Evolutionary conservation across 495 filamentous ascomycete genomes (phyloP).

Genomic region (Trichodelitschia bisporula): DNA sequence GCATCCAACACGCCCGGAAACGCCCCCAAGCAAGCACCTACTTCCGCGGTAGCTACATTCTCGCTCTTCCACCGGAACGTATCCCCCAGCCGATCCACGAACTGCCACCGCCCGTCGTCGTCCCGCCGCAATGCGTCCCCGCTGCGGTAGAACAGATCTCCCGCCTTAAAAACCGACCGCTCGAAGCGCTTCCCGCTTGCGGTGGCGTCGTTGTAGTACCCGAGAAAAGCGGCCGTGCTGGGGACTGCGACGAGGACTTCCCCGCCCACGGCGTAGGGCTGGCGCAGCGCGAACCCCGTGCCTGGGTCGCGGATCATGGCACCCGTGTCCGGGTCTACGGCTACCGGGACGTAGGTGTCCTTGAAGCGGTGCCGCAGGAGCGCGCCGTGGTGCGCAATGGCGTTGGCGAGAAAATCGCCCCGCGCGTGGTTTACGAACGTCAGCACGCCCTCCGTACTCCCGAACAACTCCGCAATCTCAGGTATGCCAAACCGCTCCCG

Average conservation of each 20-base stretch:
- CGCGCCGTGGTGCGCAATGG: constrained; percentile 53
- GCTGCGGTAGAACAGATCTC: not conserved
- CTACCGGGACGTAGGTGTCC: constrained; percentile 29
- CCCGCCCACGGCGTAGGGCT: constrained; percentile 6
- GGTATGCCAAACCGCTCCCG: constrained; percentile 68
- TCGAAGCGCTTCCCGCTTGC: not conserved
- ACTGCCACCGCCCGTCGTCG: not conserved
- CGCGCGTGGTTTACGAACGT: constrained; percentile 51
- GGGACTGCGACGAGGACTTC: not conserved
- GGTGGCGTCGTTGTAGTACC: not conserved
- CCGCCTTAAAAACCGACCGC: not conserved
- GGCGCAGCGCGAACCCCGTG: constrained; percentile 46
- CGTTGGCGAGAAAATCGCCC: constrained; percentile 52
- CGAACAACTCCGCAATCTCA: constrained; percentile 72
- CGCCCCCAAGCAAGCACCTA: constrained; percentile 38
- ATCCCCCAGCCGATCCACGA: not conserved
- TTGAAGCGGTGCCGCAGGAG: constrained; percentile 30
- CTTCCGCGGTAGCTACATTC: constrained; percentile 57
- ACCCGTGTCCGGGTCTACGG: constrained; percentile 49
- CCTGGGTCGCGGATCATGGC: constrained; percentile 40
- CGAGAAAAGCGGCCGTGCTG: not conserved
- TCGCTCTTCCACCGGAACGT: not conserved
- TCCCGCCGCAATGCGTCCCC: not conserved
- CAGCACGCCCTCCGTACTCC: constrained; percentile 52
- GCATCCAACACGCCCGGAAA: constrained; percentile 44